A percentile compares a stretch with the other conserved stretches of the same genome.
Conservation (phyloP, 768 basidiomycete genomes). For the Cystofilobasidium macerans region DNA sequence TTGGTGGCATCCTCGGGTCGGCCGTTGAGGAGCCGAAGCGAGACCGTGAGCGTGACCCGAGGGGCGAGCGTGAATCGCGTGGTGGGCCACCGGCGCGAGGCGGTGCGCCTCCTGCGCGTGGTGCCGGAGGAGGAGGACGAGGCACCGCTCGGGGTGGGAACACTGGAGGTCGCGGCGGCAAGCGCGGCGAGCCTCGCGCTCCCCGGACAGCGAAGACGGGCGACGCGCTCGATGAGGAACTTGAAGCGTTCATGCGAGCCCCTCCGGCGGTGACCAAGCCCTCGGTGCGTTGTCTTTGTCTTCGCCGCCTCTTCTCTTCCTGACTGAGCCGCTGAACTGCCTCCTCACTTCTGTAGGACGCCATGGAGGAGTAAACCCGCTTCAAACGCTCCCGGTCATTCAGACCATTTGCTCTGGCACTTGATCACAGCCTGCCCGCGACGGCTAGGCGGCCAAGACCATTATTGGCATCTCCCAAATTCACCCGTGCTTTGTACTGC, state of each 20-base stretch:
- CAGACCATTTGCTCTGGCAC: no score
- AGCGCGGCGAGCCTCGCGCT: neutral
- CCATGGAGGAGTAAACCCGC: conserved; percentile 10
- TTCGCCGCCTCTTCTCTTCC: conserved; percentile 13
- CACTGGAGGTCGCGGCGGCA: neutral
- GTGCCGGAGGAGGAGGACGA: no score
- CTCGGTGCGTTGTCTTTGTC: conserved; percentile 26
- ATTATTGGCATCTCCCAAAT: no score
- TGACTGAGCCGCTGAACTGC: neutral
- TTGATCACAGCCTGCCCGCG: no score
- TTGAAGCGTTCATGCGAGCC: conserved; percentile 20
- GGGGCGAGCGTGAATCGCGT: neutral
- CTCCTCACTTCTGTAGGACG: neutral
- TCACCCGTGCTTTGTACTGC: no score
- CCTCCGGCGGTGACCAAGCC: neutral
- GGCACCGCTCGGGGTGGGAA: conserved; percentile 3
- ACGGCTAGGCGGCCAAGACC: no score
- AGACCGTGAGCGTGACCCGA: neutral
- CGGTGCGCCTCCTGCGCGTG: no score
- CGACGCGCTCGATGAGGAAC: conserved; percentile 23
- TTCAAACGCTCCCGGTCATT: no score
- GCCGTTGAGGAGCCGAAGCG: neutral
- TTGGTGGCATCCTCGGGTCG: conserved; percentile 9
- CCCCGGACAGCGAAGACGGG: conserved; percentile 18
- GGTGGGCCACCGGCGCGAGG: no score